Base-by-base conservation (phyloP, 1,284 basidiomycete genomes). In the Sutorius eximius region DNA sequence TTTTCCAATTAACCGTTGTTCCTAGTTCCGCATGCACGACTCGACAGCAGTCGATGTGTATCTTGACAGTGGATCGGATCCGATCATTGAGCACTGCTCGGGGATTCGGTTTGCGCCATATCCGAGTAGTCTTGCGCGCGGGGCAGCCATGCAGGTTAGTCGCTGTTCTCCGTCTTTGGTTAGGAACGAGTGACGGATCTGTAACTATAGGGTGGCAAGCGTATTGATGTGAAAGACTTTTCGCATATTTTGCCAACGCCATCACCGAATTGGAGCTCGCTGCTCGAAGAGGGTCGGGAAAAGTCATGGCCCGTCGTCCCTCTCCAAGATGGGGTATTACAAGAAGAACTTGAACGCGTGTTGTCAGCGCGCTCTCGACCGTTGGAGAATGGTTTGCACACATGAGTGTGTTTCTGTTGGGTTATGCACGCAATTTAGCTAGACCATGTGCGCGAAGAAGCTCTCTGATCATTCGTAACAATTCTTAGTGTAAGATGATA, bases 1-100 rank as follows among this genome's bases (percentile, higher is more conserved):
- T 5, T 7, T 20, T 37, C 16, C 0, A n/a, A 52, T 34, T 41
- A 13, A 60, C 38, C 46, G 37, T 50, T 52, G 27, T 22, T 12
- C 60, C 18, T 45, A 93, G 91, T 91, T 91, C 65, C 84, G 91
- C 20, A 90, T 93, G 80, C 91, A 93, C 63, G 76, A 77, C 8
- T 90, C 89, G 0, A 75, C 67, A 0, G 58, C 75, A 10, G 78
- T 84, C 0, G 80, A 83, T 43, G 79, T 91, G 5, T 83, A 86
- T 58, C 76, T 93, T 3, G 72, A 80, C 16, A 82, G 85, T 10
- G 65, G 73, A 8, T 90, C 88, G 2, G 82, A 85, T 52, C 89
- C 91, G 0, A 78, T 91, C 66, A 90, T 93, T 34, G 91, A 93
- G 65, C 78, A 86, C 56, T 91, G 83, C 62, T 73, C 74, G 1